Evolutionary conservation across 2,329 filamentous ascomycete species (phyloP), one percentile per base, ranked within the genome.

Genomic region (Juglanconis oblonga): DNA sequence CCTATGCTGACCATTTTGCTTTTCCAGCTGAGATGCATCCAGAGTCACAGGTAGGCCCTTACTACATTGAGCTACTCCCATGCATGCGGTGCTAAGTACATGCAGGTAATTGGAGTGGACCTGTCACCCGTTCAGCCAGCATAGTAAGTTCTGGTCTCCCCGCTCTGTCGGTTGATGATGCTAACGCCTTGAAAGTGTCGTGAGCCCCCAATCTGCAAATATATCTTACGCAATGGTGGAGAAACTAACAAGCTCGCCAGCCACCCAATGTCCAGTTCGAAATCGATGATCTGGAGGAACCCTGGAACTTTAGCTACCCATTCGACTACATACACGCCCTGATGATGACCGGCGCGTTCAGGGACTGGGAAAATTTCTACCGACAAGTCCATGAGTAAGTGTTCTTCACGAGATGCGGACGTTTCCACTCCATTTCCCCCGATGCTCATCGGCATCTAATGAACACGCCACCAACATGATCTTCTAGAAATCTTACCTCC

Each of bases 341-440:
- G 56, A 69, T 70, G 68, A 69, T 70, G 68, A 68, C 65, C 2
- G 68, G 68, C 3, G 67, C 67, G 0, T 70, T 70, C 52, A 58
- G 65, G 5, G 64, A 70, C 58, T 69, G 68, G 68, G 61, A 66
- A 3, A 54, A 31, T 6, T 69, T 69, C 33, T 65, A 66, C 52
- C 44, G 47, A 3, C 67, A 69, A 62, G 64, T 65, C 2, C 67
- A 64, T 45, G 63, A 67, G 65, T 69, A 40, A 38, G 67, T 57
- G 5, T 24, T 40, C 24, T 24, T 24, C 2, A 24, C 24, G 24
- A 2, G 31, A 48, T 38, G 35, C 8, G 35, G 17, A 17, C 14
- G 44, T 38, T 24, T n/a, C 13, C 45, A 31, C 2, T 2, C 5
- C 14, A 38, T 33, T 6, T 10, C 7, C 7, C 31, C 24, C 13